A percentile compares a stretch with the other conserved stretches of the same genome.
Evolutionary conservation across 1,139 yeast genomes (phyloP).

Genomic region (Candida sp.): DNA sequence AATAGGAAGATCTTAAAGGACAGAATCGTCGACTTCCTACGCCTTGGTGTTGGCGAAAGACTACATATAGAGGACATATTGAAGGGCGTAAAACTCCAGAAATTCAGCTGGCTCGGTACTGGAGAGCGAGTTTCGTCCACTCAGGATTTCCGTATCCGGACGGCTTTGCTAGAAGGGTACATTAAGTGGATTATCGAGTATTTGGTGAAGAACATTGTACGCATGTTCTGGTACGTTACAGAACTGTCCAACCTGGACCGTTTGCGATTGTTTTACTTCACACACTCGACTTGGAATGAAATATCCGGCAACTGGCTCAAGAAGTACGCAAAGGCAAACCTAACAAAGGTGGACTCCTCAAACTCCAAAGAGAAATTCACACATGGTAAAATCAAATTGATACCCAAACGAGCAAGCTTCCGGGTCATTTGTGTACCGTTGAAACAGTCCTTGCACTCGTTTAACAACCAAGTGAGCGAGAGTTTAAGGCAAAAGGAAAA

Average conservation of each 20-base stretch:
- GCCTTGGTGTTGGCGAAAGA: slow-evolving; percentile 34
- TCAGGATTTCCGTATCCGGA: slow-evolving; percentile 39
- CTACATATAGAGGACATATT: slow-evolving; percentile 28
- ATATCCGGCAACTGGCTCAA: slow-evolving; percentile 46
- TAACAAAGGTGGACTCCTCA: slow-evolving; percentile 17
- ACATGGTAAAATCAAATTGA: slow-evolving; percentile 43
- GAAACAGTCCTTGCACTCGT: slow-evolving; percentile 20
- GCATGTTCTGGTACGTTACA: slow-evolving; percentile 70
- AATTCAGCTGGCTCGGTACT: slow-evolving; percentile 53
- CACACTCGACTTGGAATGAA: slow-evolving; percentile 62
- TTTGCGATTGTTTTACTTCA: slow-evolving; percentile 44
- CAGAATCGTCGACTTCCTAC: slow-evolving; percentile 42
- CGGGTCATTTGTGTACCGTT: slow-evolving; percentile 67
- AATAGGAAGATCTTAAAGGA: slow-evolving; percentile 50
- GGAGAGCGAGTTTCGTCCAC: slow-evolving; percentile 27
- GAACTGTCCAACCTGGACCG: slow-evolving; percentile 46
- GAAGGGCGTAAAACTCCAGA: slow-evolving; percentile 35
- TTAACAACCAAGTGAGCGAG: slow-evolving; percentile 3
- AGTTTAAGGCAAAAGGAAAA: slow-evolving; percentile 14
- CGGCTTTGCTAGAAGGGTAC: slow-evolving; percentile 39
- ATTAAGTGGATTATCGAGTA: slow-evolving; percentile 61
- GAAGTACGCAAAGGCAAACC: slow-evolving; percentile 36
- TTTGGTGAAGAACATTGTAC: slow-evolving; percentile 53
- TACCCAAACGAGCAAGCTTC: slow-evolving; percentile 63
- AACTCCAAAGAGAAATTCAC: slow-evolving; percentile 21